These are phyloP conservation scores for Cryphonectria carpinicola DNA, from an alignment of 2,329 filamentous ascomycete genomes.

Conservation along the genomic window DNA sequence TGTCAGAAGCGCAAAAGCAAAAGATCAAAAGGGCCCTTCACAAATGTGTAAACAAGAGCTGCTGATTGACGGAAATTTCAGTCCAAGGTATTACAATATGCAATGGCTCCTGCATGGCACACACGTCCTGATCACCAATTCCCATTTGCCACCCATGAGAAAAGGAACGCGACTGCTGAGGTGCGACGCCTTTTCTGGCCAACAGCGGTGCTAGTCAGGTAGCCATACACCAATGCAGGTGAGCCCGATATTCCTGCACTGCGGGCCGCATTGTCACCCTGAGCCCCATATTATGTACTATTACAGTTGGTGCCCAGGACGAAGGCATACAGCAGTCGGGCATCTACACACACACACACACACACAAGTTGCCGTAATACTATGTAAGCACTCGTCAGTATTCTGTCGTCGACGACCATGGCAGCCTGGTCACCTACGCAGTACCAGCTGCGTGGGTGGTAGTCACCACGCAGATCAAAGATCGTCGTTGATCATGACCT, in stretches of 20 bases:
- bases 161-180: not conserved
- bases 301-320: not conserved
- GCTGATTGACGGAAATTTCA: conserved; percentile 20
- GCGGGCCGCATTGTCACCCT: not conserved
- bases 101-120: not conserved
- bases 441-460: not conserved
- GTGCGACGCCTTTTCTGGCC: not conserved
- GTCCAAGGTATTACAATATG: not conserved
- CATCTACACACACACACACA: not conserved
- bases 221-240: conserved; percentile 1
- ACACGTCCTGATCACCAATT: not conserved
- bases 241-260: conserved; percentile 3
- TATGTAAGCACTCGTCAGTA: not conserved
- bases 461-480: not conserved
- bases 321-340: not conserved
- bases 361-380: not conserved
- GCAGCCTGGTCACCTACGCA: not conserved
- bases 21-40: conserved; percentile 1
- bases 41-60: not conserved
- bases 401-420: not conserved
- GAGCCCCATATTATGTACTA: not conserved
- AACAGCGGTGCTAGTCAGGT: not conserved
- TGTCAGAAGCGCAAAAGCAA: not conserved
- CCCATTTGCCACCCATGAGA: not conserved
- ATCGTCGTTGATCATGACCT: not conserved